Evolutionary conservation across 2,329 filamentous ascomycete genomes (phyloP), one percentile per base, ranked within the genome.

Genomic region (Gyromitra esculenta): DNA sequence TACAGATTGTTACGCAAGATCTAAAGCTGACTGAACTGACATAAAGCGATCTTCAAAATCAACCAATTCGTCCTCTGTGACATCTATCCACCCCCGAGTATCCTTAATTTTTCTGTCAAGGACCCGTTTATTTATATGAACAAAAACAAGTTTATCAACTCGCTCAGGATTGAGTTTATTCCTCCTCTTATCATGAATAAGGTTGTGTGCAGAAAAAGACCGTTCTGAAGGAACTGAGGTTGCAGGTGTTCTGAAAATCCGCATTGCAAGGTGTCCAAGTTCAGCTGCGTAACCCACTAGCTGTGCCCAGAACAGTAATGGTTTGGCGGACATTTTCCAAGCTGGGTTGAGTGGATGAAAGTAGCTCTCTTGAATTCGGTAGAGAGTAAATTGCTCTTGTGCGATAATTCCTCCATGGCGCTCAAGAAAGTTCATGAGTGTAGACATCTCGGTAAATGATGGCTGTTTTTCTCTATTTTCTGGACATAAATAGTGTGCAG

Each of bases 191-290:
- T 52, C 41, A 37, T 72, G 59, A 48, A 72, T 54, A 13, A 72
- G 21, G 21, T 72, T 72, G 0, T 65, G 57, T 0, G 37, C 52
- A 4, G 57, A 54, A 41, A 72, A 72, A 4, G 68, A 7, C 7
- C 18, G 39, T 54, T 72, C 41, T 15, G 68, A 72, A 13, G 56
- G 57, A 11, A 72, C 57, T 4, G 68, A 65, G 0, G 39, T 65
- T 13, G 59, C 56, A 9, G 54, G 68, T n/a, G 68, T 59, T n/a
- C 18, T n/a, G 21, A 72, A 72, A 13, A 64, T n/a, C 5, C 56
- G 59, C 6, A 65, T 35, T 1, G 15, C 35, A 50, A 72, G 18
- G 50, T 41, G 25, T 6, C 39, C 25, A 8, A 72, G 41, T 9
- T 72, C 59, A 9, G 18, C 37, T 9, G 57, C 13, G 13, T 15